Base-by-base conservation (phyloP, 2,329 filamentous ascomycete genomes). In the Epichloe festucae region DNA sequence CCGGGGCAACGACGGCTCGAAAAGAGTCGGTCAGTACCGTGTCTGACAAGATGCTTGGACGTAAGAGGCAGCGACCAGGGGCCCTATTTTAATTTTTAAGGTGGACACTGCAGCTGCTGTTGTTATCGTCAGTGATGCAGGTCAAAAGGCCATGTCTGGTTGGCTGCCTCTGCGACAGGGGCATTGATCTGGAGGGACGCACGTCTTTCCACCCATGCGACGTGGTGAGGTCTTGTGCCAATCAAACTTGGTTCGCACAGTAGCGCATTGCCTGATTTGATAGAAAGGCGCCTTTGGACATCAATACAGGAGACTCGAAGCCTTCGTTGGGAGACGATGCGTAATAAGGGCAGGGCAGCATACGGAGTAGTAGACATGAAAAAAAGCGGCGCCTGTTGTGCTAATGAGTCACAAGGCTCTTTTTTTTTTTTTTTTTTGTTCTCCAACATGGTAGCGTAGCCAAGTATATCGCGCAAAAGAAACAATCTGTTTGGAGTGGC, bases 201-300 rank as follows among this genome's bases (percentile, higher is more conserved):
- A 15, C 23, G 35, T 42, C 36, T 43, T 49, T 41, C 42, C 47
- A 40, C 50, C 23, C 11, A 44, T 17, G 46, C 46, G 51, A 55
- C 49, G 51, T 53, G 51, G 53, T 52, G 50, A 46, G 45, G 38
- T 17, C 48, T 49, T 40, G 50, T 45, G 38, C 57, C 58, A 59
- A 59, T 59, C 57, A 54, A 39, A 35, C 14, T 41, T 27, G 23
- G 23, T 17, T 21, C 7, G 40, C 14, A 21, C 38, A 47, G 43
- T 42, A 53, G 48, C 44, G 52, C 48, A 44, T 41, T 49, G 47
- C 51, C 44, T 48, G 52, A 58, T 59, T 58, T 54, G 54, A 57
- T 50, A 48, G 49, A 52, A 46, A 43, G 46, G 40, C 49, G 54
- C 46, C 46, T 54, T 60, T 60, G 58, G 58, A 60, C 58, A 60